These are phyloP conservation scores for Letharia lupina DNA, from an alignment of 495 filamentous ascomycete genomes.

Conservation along the genomic window DNA sequence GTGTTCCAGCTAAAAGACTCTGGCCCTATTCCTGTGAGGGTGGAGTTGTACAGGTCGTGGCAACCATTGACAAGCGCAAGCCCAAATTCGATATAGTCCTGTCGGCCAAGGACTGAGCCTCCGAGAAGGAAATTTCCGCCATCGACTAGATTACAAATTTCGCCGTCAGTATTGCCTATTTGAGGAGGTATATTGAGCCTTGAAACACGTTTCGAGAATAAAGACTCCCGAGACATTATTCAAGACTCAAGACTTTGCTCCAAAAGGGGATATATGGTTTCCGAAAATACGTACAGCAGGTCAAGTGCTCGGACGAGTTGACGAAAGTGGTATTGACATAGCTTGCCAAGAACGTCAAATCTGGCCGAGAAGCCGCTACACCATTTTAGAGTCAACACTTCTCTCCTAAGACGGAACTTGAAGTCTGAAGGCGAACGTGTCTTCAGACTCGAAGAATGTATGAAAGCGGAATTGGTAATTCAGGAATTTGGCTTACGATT, in stretches of 20 bases:
- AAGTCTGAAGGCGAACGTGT: neutral
- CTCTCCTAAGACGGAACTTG: neutral
- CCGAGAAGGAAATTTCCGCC: conserved; percentile 84
- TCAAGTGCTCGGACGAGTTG: conserved; percentile 55
- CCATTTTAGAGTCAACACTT: neutral
- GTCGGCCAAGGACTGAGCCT: conserved; percentile 56
- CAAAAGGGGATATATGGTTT: no score
- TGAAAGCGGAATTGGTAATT: neutral
- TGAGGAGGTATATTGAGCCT: no score
- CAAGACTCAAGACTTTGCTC: no score
- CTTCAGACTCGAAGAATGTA: neutral
- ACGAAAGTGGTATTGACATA: conserved; percentile 46
- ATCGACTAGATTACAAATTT: conserved; percentile 35
- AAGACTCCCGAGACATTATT: no score
- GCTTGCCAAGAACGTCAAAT: conserved; percentile 66
- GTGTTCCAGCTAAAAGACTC: conserved; percentile 69
- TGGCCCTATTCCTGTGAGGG: conserved; percentile 67
- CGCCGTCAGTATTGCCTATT: no score
- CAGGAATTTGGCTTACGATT: conserved; percentile 35
- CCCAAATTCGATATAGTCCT: conserved; percentile 66
- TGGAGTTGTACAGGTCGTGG: conserved; percentile 62
- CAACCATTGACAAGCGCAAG: conserved; percentile 65
- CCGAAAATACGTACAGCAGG: conserved; percentile 45
- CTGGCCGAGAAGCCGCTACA: conserved; percentile 47
- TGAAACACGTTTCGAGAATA: no score